These are phyloP conservation scores for Xenosphaeropsis pyriputrescens DNA, from an alignment of 2,329 filamentous ascomycete species.

Conservation along the genomic window DNA sequence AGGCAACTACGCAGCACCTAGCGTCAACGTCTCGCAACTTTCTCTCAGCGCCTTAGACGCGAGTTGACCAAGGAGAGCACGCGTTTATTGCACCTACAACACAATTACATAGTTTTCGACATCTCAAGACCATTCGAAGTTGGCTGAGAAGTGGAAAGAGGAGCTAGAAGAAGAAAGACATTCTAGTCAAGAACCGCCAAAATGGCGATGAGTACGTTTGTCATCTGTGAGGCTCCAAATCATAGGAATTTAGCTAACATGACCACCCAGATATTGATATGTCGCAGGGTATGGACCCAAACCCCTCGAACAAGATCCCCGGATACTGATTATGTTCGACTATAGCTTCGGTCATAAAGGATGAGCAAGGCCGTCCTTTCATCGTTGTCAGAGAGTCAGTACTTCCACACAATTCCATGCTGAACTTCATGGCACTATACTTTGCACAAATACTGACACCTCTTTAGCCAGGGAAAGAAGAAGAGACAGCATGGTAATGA, in stretches of 20 bases:
- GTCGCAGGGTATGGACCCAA: constrained; percentile 54
- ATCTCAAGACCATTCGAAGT: background rate
- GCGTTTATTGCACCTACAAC: no score
- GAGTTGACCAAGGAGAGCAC: no score
- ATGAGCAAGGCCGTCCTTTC: constrained; percentile 93
- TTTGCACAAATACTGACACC: constrained; percentile 5
- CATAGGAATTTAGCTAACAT: constrained; percentile 11
- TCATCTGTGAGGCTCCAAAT: background rate
- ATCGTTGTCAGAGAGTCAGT: constrained; percentile 95
- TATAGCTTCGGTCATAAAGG: constrained; percentile 67
- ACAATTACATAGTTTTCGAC: background rate
- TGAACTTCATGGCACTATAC: constrained; percentile 3
- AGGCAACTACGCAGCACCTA: no score
- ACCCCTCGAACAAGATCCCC: background rate
- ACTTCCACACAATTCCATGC: constrained; percentile 3
- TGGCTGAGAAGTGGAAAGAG: no score
- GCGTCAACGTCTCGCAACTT: no score
- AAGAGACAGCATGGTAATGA: constrained; percentile 94
- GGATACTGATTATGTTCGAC: constrained; percentile 10
- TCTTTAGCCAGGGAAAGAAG: constrained; percentile 79
- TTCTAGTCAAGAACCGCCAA: constrained; percentile 15
- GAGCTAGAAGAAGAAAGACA: constrained; percentile 3
- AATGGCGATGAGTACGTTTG: constrained; percentile 44
- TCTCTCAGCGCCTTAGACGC: no score
- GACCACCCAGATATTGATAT: constrained; percentile 56